These are phyloP conservation scores for Rhynchospora tenuis DNA, from an alignment of 176 grass and related monocot species.

Conservation along the genomic window DNA sequence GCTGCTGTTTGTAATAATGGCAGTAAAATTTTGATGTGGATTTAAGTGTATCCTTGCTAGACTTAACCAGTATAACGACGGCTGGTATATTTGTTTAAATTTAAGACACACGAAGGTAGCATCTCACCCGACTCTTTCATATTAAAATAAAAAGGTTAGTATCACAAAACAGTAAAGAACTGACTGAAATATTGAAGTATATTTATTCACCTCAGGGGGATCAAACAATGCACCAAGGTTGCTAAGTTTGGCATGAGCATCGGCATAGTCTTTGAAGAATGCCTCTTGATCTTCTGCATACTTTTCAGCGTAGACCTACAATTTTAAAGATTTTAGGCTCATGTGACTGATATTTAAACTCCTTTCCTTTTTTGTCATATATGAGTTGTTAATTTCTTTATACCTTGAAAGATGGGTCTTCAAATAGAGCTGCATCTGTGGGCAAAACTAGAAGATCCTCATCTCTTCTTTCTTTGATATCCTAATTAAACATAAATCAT, in stretches of 20 bases:
- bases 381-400: background rate
- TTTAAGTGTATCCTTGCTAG: background rate
- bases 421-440: constrained; percentile 86
- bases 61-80: background rate
- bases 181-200: background rate
- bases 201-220: constrained; percentile 54
- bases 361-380: background rate
- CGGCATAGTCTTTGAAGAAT: constrained; percentile 88
- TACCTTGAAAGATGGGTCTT: constrained; percentile 86
- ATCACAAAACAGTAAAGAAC: background rate
- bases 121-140: background rate
- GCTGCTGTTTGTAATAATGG: background rate
- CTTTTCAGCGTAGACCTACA: constrained; percentile 72
- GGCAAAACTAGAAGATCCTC: constrained; percentile 84
- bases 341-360: background rate
- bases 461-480: constrained; percentile 85
- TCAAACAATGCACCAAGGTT: constrained; percentile 69
- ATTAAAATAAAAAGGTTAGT: background rate
- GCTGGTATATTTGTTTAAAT: background rate
- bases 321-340: background rate
- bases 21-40: background rate
- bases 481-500: constrained; percentile 37
- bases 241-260: constrained; percentile 95
- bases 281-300: constrained; percentile 63
- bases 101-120: background rate